These are phyloP conservation scores for Rhododendron ferrugineum DNA, from an alignment of 148 eudicot genomes.

Conservation along the genomic window DNA sequence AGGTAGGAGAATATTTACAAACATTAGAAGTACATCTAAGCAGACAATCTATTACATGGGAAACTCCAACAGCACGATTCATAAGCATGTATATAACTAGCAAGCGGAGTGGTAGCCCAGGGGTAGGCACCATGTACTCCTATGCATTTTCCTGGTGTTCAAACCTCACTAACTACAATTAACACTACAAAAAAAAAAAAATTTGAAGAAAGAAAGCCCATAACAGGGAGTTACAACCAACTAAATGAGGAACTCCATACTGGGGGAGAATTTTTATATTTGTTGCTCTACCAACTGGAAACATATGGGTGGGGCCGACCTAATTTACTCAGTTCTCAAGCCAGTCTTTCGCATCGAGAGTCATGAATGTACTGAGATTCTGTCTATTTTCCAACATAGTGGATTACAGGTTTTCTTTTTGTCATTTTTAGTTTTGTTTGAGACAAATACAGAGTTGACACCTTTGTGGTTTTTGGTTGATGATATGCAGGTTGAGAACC, in stretches of 20 bases:
- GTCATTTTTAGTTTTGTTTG: background rate
- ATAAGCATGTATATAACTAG: background rate
- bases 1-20: background rate
- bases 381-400: background rate
- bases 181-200: background rate
- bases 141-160: background rate
- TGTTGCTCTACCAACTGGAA: background rate
- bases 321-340: background rate
- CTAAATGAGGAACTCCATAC: background rate
- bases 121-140: background rate
- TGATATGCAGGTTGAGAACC: conserved; percentile 60
- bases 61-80: background rate
- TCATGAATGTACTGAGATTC: background rate
- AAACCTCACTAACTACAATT: background rate
- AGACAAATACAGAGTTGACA: background rate
- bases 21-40: background rate
- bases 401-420: background rate
- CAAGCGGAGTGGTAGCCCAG: background rate
- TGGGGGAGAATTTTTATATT: background rate
- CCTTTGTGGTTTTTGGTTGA: conserved; percentile 12
- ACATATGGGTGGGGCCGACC: background rate
- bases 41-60: background rate
- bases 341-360: background rate
- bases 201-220: background rate
- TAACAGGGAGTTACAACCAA: background rate